Base-by-base conservation (phyloP, 257 asterid species). In the Nicotiana tabacum region DNA sequence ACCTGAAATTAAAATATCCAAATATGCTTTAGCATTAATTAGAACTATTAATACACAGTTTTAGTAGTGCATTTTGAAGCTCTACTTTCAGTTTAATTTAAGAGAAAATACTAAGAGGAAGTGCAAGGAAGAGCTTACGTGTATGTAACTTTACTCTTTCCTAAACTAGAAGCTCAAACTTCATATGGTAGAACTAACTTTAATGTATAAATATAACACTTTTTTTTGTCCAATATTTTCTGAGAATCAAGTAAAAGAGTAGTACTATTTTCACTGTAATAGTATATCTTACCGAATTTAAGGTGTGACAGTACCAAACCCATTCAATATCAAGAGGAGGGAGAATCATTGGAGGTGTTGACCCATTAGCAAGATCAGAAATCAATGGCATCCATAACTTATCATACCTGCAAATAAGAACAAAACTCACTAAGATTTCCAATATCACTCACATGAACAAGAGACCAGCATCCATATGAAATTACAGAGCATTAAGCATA, bases 311-410 rank as follows among this genome's bases (percentile, higher is more conserved):
- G 82, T 83, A 94, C 99, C 99, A 95, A 86, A 94, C 92, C 98
- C 98, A 95, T 84, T 95, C 98, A 85, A 95, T 85, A 88, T 95
- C 99, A 86, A 94, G 87, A 81, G 99, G 99, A 64, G 98, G 99
- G 46, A 92, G 95, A 89, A 95, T 67, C 95, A 91, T 88, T 6
- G 97, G 97, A 74, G 97, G 96, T 62, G 85, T 90, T 62, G 92
- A 81, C 12, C 87, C 92, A 6, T 81, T 85, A 9, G 88, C 78
- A 67, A 94, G 94, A 57, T 92, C 92, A 85, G 96, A 89, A 29
- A 94, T 85, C 74, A 95, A 88, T 80, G 99, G 99, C 99, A 95
- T 95, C 99, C 99, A 95, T 46, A 95, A 85, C 90, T 92, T 76
- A 83, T 95, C 94, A 87, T 95, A 95, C 83, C 99, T 95, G 82